A percentile compares a stretch with the other conserved stretches of the same genome.
These are phyloP conservation scores for Leucoagaricus sp. DNA, from an alignment of 1,284 basidiomycete species.

Conservation along the genomic window DNA sequence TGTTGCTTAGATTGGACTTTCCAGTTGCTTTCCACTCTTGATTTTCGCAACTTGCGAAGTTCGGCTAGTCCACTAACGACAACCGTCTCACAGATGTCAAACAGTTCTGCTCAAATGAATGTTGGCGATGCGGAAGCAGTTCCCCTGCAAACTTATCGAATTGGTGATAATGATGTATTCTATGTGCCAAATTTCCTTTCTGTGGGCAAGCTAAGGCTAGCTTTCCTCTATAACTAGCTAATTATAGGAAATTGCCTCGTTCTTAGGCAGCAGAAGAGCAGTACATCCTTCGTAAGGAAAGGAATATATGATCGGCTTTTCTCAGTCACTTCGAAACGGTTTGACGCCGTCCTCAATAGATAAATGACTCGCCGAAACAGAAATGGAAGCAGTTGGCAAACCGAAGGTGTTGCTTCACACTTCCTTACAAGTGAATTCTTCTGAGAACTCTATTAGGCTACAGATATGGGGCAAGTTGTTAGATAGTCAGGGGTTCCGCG, in stretches of 20 bases:
- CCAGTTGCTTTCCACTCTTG: too few species aligned
- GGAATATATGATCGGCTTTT: conserved; percentile 3
- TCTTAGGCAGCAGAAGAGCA: conserved; percentile 72
- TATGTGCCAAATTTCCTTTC: conserved; percentile 86
- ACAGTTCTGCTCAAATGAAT: not conserved
- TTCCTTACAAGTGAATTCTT: conserved; percentile 3
- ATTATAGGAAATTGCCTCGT: not conserved
- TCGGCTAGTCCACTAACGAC: too few species aligned
- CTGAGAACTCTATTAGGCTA: conserved; percentile 45
- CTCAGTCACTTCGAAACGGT: conserved; percentile 1
- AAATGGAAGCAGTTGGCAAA: conserved; percentile 87
- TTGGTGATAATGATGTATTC: conserved; percentile 46
- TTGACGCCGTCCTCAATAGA: conserved; percentile 43
- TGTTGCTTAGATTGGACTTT: not conserved
- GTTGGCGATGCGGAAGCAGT: not conserved
- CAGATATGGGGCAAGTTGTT: conserved; percentile 71
- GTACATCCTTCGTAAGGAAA: conserved; percentile 75
- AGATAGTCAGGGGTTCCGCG: not conserved
- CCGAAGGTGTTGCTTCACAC: conserved; percentile 52
- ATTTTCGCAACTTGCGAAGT: too few species aligned
- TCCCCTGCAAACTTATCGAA: conserved; percentile 19
- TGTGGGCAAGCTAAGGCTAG: conserved; percentile 26
- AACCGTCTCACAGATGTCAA: too few species aligned
- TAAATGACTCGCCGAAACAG: conserved; percentile 73
- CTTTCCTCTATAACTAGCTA: conserved; percentile 10